These are phyloP conservation scores for Fusarium sp. DNA, from an alignment of 2,329 filamentous ascomycete species.

Conservation along the genomic window DNA sequence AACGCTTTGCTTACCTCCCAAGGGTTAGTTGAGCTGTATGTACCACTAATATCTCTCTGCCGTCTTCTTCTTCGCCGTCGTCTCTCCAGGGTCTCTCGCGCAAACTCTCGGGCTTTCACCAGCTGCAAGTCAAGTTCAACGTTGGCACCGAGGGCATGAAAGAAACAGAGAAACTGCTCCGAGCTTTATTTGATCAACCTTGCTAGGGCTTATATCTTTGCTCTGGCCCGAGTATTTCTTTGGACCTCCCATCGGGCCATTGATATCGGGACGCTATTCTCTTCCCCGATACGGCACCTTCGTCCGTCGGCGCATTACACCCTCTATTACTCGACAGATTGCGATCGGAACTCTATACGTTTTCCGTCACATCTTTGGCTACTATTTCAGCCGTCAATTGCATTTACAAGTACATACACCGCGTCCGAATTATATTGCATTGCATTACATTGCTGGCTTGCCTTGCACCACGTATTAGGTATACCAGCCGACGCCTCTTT, in stretches of 20 bases:
- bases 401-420: slow-evolving; percentile 7
- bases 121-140: not conserved
- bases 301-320: slow-evolving; percentile 37
- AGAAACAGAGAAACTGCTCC: slow-evolving; percentile 1
- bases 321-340: slow-evolving; percentile 9
- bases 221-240: not conserved
- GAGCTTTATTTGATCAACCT: slow-evolving; percentile 1
- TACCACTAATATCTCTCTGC: slow-evolving; percentile 7
- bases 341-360: slow-evolving; percentile 25
- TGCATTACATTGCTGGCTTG: slow-evolving; percentile 14
- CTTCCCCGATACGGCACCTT: slow-evolving; percentile 35
- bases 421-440: slow-evolving; percentile 12
- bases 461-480: slow-evolving; percentile 26
- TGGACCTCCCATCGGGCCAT: slow-evolving; percentile 6
- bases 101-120: slow-evolving; percentile 1
- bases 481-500: slow-evolving; percentile 8
- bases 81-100: slow-evolving; percentile 1
- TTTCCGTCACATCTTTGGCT: slow-evolving; percentile 20
- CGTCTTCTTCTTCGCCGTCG: not conserved
- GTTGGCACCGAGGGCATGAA: not conserved
- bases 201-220: slow-evolving; percentile 11
- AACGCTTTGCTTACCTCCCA: slow-evolving; percentile 11
- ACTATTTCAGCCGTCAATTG: not conserved
- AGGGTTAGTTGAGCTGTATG: slow-evolving; percentile 14
- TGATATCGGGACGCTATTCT: slow-evolving; percentile 20